A percentile compares a stretch with the other conserved stretches of the same genome.
These are phyloP conservation scores for Wallacemonas sp. DNA, from an alignment of 208 protist genomes.

Conservation along the genomic window DNA sequence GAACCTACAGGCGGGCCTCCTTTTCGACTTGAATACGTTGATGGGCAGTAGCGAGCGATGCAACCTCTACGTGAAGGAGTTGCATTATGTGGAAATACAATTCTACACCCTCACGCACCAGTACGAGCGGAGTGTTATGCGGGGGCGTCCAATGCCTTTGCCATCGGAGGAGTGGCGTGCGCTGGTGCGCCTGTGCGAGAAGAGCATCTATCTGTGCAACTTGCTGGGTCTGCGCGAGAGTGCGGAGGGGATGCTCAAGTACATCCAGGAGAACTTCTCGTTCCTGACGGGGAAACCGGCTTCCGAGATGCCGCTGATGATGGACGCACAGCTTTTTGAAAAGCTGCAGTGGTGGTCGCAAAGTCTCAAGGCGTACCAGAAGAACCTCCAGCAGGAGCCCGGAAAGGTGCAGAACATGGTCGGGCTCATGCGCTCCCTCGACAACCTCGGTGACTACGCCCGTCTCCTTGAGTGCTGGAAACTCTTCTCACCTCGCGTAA, in stretches of 20 bases:
- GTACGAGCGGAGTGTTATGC: conserved; percentile 73
- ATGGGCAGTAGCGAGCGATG: conserved; percentile 93
- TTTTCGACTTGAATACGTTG: conserved; percentile 86
- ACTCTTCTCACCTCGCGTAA: conserved; percentile 53
- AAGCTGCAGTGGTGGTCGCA: conserved; percentile 99
- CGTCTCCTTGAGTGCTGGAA: conserved; percentile 84
- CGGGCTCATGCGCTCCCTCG: conserved; percentile 97
- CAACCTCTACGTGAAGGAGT: conserved; percentile 93
- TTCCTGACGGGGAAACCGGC: conserved; percentile 70
- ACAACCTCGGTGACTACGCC: conserved; percentile 96
- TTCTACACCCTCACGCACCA: conserved; percentile 80
- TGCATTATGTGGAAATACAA: conserved; percentile 95
- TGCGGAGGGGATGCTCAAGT: conserved; percentile 96
- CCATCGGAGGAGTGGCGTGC: conserved; percentile 57
- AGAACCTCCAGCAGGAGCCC: conserved; percentile 78
- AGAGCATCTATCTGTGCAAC: conserved; percentile 98
- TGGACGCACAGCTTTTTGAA: conserved; percentile 91
- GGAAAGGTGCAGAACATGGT: conserved; percentile 88
- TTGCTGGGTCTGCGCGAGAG: conserved; percentile 98
- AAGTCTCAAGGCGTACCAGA: conserved; percentile 89
- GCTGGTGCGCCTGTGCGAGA: conserved; percentile 82
- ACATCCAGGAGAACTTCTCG: conserved; percentile 91
- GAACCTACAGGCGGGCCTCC: conserved; percentile 46
- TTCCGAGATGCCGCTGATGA: conserved; percentile 76
- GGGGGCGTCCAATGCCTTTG: conserved; percentile 56